Evolutionary conservation across 2,329 filamentous ascomycete genomes (phyloP), one percentile per base, ranked within the genome.

Genomic region (Blastomyces silverae): DNA sequence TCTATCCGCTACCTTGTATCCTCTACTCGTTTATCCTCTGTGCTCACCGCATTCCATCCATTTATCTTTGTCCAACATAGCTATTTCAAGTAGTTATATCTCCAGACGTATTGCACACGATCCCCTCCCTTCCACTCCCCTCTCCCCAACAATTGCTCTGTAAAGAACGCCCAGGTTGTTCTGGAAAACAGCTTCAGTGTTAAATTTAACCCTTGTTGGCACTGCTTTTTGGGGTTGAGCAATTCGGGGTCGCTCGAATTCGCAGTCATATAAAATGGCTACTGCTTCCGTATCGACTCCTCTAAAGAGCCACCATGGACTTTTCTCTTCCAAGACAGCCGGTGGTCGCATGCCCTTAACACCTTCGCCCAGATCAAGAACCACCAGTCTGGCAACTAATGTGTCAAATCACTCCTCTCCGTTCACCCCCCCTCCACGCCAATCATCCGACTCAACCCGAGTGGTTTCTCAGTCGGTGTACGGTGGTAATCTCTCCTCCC

Each of bases 261-360:
- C 61, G 72, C 71, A 73, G 72, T 76, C 59, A 66, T 65, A 52
- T 79, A 84, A 72, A 77, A 97, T 97, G 93, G 91, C 93, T 77
- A 89, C 88, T 78, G 81, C 85, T 77, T 82, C 86, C 75, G 87
- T 97, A 79, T 90, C 91, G 73, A 97, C 94, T 67, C 94, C 94
- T 66, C 84, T 94, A 76, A 97, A 97, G 85, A 94, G 90, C 84
- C 93, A 96, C 79, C 87, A 89, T 80, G 91, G 92, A 66, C 85
- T 97, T 73, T 97, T 97, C 82, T 92, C 89, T 71, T 87, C 90
- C 71, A 92, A 92, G 77, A 94, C 92, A 76, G 94, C 92, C 78
- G 92, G 93, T 80, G 92, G 92, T 76, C 91, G 94, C 68, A 92
- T 96, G 84, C 92, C 94, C 71, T 82, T 99, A 75, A 97, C 93